Base-by-base conservation (phyloP, 1,139 yeast genomes). In the Kurtzmaniella quercitrusa region DNA sequence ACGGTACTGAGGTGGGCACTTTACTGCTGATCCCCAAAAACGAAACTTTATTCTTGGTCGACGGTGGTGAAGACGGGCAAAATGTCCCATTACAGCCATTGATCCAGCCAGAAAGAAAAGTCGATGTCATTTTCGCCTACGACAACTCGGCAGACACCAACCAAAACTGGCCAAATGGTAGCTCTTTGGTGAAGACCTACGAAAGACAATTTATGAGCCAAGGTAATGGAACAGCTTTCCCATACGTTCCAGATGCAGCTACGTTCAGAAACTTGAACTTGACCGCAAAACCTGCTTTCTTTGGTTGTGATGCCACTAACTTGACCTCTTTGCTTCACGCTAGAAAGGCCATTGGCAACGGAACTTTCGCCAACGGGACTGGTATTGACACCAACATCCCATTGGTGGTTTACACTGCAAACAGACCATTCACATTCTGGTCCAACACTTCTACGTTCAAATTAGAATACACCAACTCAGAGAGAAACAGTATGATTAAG, bases 271-370 rank as follows among this genome's bases (percentile, higher is more conserved):
- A 74, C 49, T 57, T 68, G 47, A 85, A 85, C 50, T 66, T 85
- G 48, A 79, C 85, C 10, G 68, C 81, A 6, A 77, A 63, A 54
- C 95, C 96, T 45, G 74, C 88, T 0, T 89, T 90, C 68, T 89
- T 89, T 57, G 97, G 97, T 39, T 90, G 97, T 66, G 79, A 86
- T 58, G 78, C 87, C 12, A 58, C 65, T 2, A 87, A 88, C 59
- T 65, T 85, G 56, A 79, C 93, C 3, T 63, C 68, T 36, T 65
- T 83, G 46, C 48, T 59, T 50, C 54, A 41, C 21, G 16, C n/a
- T 10, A 11, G 17, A 14, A 17, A 17, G 3, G 17, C 16, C 3
- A 34, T 25, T 3, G 33, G 31, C 11, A 34, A 33, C 17, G 33
- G 25, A 7, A 15, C 36, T 14, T 34, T 12, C 21, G 8, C 38